Evolutionary conservation across 106 monocot genomes (phyloP).

Genomic region (Chionographis japonica): DNA sequence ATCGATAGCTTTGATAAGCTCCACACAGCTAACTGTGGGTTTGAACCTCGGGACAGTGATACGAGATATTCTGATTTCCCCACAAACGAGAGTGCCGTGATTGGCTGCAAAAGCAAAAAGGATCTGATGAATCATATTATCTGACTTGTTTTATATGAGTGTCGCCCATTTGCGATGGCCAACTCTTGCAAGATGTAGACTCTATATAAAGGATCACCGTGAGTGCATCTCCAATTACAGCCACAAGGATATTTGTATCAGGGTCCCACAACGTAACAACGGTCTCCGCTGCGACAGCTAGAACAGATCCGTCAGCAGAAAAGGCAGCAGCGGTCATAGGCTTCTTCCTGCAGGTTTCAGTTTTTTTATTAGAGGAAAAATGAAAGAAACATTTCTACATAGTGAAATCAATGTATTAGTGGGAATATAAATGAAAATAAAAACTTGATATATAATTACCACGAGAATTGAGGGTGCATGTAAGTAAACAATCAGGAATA

Average conservation of each 20-base stretch:
- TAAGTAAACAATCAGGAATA: too few species aligned
- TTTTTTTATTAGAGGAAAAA: neutral
- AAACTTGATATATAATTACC: too few species aligned
- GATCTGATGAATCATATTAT: neutral
- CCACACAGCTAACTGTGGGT: constrained; percentile 74
- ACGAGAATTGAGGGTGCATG: too few species aligned
- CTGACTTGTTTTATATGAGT: neutral
- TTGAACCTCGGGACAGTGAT: constrained; percentile 44
- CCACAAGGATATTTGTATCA: constrained; percentile 69
- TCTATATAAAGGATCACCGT: constrained; percentile 36
- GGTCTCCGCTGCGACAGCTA: constrained; percentile 83
- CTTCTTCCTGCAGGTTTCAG: constrained; percentile 51
- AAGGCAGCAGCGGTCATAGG: constrained; percentile 92
- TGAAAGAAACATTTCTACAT: too few species aligned
- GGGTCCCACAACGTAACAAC: constrained; percentile 90
- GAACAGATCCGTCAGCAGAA: constrained; percentile 89
- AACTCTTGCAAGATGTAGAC: neutral
- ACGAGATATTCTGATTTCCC: constrained; percentile 69
- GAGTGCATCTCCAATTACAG: constrained; percentile 66
- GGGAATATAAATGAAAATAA: too few species aligned
- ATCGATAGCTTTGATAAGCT: constrained; percentile 61
- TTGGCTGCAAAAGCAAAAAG: constrained; percentile 50
- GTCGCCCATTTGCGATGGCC: neutral
- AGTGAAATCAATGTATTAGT: too few species aligned
- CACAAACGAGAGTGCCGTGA: constrained; percentile 59